Percentiles rank a stretch among this genome's conserved stretches.
Evolutionary conservation across 805 yeast species (phyloP).

Genomic region (Schwanniomyces occidentalis): DNA sequence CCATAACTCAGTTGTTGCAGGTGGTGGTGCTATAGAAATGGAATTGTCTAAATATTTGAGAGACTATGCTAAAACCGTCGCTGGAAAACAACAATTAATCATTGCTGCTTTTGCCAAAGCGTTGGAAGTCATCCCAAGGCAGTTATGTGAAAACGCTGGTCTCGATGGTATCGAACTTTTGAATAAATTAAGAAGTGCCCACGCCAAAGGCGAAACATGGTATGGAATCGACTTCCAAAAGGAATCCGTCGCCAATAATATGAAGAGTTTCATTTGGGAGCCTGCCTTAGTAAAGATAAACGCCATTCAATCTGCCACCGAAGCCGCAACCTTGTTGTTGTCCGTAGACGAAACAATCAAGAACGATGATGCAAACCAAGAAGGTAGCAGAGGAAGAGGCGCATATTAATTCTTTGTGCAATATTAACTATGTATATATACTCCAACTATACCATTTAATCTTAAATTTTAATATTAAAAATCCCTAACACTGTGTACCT

Average conservation of each 20-base stretch:
- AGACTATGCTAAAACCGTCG: slow-evolving; percentile 81
- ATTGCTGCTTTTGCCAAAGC: slow-evolving; percentile 93
- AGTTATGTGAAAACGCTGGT: slow-evolving; percentile 98
- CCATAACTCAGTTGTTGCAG: slow-evolving; percentile 88
- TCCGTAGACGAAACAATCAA: slow-evolving; percentile 95
- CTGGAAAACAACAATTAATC: slow-evolving; percentile 94
- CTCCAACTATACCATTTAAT: neutral
- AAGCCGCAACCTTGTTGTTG: slow-evolving; percentile 89
- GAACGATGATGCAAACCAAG: slow-evolving; percentile 54
- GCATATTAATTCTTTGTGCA: slow-evolving; percentile 38
- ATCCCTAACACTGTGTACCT: too few species aligned
- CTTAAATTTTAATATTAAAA: too few species aligned
- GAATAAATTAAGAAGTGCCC: slow-evolving; percentile 88
- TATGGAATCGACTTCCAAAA: slow-evolving; percentile 88
- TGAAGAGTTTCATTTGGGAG: slow-evolving; percentile 92
- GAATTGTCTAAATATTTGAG: slow-evolving; percentile 86
- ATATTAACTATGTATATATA: slow-evolving; percentile 1
- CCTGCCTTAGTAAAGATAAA: slow-evolving; percentile 92
- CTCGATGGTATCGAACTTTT: slow-evolving; percentile 94
- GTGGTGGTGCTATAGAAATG: slow-evolving; percentile 99
- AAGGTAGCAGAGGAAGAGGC: slow-evolving; percentile 69
- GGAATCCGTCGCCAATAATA: slow-evolving; percentile 80
- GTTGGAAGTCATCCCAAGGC: slow-evolving; percentile 94
- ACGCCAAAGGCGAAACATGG: slow-evolving; percentile 91
- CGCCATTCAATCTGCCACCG: slow-evolving; percentile 94